Evolutionary conservation across 495 filamentous ascomycete species (phyloP).

Genomic region (Penicillium ucsense): DNA sequence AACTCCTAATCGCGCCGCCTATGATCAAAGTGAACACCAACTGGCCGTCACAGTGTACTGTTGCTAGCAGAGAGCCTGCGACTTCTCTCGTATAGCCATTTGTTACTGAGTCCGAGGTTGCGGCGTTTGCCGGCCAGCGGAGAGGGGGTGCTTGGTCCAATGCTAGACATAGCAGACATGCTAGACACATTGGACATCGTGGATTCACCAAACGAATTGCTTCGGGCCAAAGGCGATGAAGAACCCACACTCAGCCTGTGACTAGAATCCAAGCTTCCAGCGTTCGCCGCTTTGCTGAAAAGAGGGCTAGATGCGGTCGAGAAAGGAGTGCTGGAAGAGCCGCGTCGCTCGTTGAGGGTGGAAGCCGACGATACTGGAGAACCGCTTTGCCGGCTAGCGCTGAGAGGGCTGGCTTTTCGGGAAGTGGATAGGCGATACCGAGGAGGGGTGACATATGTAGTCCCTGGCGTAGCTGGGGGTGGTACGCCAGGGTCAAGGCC

Average conservation of each 20-base stretch:
- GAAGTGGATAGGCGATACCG: conserved; percentile 71
- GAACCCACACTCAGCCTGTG: conserved; percentile 56
- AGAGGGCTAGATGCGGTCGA: conserved; percentile 53
- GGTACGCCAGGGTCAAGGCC: conserved; percentile 63
- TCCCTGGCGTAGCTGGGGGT: conserved; percentile 53
- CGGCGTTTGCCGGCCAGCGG: conserved; percentile 51
- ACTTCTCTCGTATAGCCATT: conserved; percentile 83
- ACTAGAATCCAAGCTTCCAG: conserved; percentile 37
- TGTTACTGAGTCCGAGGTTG: conserved; percentile 68
- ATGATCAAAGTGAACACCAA: conserved; percentile 5
- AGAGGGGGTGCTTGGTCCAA: conserved; percentile 51
- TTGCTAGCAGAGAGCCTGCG: conserved; percentile 36
- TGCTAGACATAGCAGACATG: conserved; percentile 4
- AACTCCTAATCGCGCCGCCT: conserved; percentile 6
- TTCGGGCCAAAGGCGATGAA: conserved; percentile 27
- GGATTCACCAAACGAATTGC: conserved; percentile 39
- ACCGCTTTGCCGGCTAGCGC: conserved; percentile 40
- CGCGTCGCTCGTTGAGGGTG: conserved; percentile 32
- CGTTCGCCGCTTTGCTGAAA: conserved; percentile 55
- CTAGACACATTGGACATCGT: not conserved
- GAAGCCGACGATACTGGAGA: conserved; percentile 40
- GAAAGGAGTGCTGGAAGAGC: conserved; percentile 32
- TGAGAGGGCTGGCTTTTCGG: conserved; percentile 35
- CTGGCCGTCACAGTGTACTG: conserved; percentile 20
- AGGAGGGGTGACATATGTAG: conserved; percentile 72